phyloP scores from a whole-genome alignment of 2,329 filamentous ascomycete genomes.

The Westerdykella aurantiaca region DNA sequence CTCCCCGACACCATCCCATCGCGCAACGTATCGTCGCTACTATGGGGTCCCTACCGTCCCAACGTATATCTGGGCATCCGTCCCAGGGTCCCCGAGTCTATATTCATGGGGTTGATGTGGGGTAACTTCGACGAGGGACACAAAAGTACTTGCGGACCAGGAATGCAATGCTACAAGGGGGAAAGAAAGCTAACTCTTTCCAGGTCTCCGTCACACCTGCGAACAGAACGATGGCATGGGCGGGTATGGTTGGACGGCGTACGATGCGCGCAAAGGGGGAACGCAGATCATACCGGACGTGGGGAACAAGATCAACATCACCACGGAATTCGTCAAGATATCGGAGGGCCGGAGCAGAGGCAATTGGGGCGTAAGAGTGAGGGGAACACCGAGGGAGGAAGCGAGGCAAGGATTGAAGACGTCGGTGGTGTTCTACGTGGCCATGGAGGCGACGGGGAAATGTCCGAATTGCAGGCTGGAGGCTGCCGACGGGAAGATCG shows the following conservation, averaged over 20 bases:
- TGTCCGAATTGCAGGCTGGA: slow-evolving; percentile 43
- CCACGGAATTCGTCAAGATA: slow-evolving; percentile 85
- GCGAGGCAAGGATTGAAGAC: slow-evolving; percentile 62
- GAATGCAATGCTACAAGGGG: neutral
- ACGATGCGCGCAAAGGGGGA: slow-evolving; percentile 79
- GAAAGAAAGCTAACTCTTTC: slow-evolving; percentile 5
- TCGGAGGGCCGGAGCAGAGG: slow-evolving; percentile 79
- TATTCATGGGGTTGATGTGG: slow-evolving; percentile 84
- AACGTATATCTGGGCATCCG: slow-evolving; percentile 90
- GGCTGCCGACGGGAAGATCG: slow-evolving; percentile 52
- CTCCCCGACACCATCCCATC: slow-evolving; percentile 7
- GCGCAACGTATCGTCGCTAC: slow-evolving; percentile 58
- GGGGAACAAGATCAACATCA: slow-evolving; percentile 78
- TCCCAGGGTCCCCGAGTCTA: slow-evolving; percentile 70
- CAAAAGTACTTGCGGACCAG: slow-evolving; percentile 53
- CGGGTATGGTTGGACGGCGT: slow-evolving; percentile 95
- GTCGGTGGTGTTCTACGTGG: slow-evolving; percentile 73
- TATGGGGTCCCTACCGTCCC: slow-evolving; percentile 94
- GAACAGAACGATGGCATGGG: slow-evolving; percentile 89
- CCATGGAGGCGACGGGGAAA: slow-evolving; percentile 65
- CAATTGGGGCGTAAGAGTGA: slow-evolving; percentile 82
- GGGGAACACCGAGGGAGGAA: slow-evolving; percentile 67
- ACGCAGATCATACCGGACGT: slow-evolving; percentile 82
- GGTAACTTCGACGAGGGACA: slow-evolving; percentile 73
- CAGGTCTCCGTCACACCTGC: slow-evolving; percentile 77